Percentiles rank a stretch among this genome's conserved stretches.
Evolutionary conservation across 768 basidiomycete species (phyloP).

Genomic region (Boletus rubropictus): DNA sequence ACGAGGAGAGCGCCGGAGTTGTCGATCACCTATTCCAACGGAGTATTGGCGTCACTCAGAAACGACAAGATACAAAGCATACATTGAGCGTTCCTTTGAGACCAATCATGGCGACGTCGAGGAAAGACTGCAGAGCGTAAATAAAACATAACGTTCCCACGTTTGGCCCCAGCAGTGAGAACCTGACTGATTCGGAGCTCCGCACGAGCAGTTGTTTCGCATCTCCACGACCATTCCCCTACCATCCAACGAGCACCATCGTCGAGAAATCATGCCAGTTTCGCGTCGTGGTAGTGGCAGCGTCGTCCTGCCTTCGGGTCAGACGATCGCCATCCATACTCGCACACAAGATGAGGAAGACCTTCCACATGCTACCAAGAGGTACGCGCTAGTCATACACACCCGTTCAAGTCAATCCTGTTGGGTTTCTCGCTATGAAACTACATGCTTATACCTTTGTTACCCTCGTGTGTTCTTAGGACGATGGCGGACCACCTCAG

Average conservation of each 20-base stretch:
- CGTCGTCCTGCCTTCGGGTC: conserved; percentile 64
- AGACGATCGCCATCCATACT: conserved; percentile 80
- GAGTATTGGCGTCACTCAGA: neutral
- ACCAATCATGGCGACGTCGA: conserved; percentile 66
- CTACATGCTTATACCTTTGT: conserved; percentile 4
- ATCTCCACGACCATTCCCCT: conserved; percentile 13
- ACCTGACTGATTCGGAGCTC: conserved; percentile 16
- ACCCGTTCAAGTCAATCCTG: neutral
- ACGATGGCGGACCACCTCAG: conserved; percentile 92
- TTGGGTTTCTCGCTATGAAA: neutral
- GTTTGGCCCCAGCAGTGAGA: neutral
- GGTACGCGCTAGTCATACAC: conserved; percentile 39
- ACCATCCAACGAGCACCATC: neutral
- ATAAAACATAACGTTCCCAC: conserved; percentile 26
- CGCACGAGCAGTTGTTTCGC: conserved; percentile 4
- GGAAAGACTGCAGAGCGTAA: neutral
- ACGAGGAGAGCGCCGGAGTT: conserved; percentile 93
- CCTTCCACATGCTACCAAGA: conserved; percentile 92
- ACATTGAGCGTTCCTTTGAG: conserved; percentile 91
- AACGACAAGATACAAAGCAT: conserved; percentile 18
- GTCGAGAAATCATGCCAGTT: conserved; percentile 45
- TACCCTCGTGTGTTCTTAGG: conserved; percentile 34
- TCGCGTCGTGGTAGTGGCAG: conserved; percentile 78
- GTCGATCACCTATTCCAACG: conserved; percentile 73
- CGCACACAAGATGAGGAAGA: conserved; percentile 82